Evolutionary conservation across 345 rosid species (phyloP).

Genomic region (Trapa bicornis): DNA sequence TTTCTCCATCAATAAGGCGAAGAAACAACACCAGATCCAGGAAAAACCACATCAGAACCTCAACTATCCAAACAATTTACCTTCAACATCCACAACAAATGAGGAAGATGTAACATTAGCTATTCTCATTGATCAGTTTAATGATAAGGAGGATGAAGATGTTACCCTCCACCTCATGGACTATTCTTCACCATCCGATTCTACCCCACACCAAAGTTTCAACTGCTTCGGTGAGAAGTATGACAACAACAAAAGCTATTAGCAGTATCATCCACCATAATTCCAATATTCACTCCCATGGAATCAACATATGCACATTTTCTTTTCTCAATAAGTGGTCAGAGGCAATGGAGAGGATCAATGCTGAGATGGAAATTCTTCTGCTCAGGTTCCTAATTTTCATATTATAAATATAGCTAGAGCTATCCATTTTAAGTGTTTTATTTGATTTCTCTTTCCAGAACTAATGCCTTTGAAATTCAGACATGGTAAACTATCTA

Average conservation of each 20-base stretch:
- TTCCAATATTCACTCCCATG: slow-evolving; percentile 15
- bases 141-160: slow-evolving; percentile 18
- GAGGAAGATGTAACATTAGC: slow-evolving; percentile 48
- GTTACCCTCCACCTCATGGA: not conserved
- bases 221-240: not conserved
- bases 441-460: not conserved
- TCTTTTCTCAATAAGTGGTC: slow-evolving; percentile 8
- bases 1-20: slow-evolving; percentile 30
- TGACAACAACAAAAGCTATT: not conserved
- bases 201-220: not conserved
- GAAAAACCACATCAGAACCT: not conserved
- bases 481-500: too few species aligned
- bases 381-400: not conserved
- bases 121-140: slow-evolving; percentile 38
- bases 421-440: not conserved
- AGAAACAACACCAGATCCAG: slow-evolving; percentile 8
- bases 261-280: slow-evolving; percentile 2
- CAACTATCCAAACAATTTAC: slow-evolving; percentile 1
- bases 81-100: slow-evolving; percentile 1
- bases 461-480: not conserved
- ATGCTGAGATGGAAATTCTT: not conserved
- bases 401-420: not conserved
- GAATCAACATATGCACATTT: slow-evolving; percentile 17
- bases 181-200: not conserved
- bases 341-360: not conserved